Percentiles rank a stretch among this genome's conserved stretches.
Evolutionary conservation across 805 yeast species (phyloP).

Genomic region (Starmera quercuum): DNA sequence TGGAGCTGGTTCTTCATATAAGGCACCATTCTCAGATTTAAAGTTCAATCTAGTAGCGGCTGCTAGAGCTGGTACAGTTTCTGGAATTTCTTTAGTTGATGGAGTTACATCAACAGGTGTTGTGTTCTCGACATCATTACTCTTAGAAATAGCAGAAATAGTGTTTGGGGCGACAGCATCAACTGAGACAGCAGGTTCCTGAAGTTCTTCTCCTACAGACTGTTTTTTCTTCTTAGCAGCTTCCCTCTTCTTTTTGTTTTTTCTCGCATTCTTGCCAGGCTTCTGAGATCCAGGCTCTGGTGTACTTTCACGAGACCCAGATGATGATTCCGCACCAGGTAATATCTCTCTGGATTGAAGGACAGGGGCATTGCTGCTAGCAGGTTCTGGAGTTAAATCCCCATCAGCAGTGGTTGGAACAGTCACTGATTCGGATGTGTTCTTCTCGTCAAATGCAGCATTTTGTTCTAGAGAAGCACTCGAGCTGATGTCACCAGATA

Average conservation of each 20-base stretch:
- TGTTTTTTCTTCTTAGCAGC: constrained; percentile 1
- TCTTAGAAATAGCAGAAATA: too few species aligned
- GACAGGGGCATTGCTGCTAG: background rate
- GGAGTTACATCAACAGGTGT: too few species aligned
- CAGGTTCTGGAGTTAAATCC: background rate
- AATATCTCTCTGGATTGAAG: too few species aligned
- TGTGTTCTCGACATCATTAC: too few species aligned
- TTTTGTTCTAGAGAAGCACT: background rate
- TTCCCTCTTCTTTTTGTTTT: background rate
- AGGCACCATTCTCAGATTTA: too few species aligned
- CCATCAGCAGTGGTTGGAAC: background rate
- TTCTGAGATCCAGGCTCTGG: too few species aligned
- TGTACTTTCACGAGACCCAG: background rate
- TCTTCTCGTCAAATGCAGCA: too few species aligned
- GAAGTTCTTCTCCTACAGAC: too few species aligned
- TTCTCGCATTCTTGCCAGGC: background rate
- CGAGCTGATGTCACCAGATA: background rate
- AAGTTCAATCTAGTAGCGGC: background rate
- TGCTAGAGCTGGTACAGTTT: background rate
- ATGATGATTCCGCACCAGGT: background rate
- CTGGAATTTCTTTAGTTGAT: too few species aligned
- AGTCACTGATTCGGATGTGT: too few species aligned
- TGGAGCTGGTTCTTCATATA: constrained; percentile 5
- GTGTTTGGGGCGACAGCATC: too few species aligned
- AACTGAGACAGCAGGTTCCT: too few species aligned